These are phyloP conservation scores for Leptographium flavum DNA, from an alignment of 2,329 filamentous ascomycete species.

Conservation along the genomic window DNA sequence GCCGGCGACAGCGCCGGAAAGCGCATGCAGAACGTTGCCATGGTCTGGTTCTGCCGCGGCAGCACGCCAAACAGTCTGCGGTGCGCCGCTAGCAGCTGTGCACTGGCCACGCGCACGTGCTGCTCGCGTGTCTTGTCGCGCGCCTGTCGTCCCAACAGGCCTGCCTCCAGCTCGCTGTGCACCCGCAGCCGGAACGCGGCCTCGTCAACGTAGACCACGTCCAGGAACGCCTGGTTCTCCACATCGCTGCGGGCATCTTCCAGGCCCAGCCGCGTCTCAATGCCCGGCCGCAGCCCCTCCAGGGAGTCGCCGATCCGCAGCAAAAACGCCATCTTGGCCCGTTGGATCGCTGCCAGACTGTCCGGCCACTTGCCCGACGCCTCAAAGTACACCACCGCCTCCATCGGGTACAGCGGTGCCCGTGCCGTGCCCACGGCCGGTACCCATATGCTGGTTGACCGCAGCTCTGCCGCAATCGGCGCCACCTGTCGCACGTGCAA, in stretches of 20 bases:
- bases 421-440: slow-evolving; percentile 33
- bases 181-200: slow-evolving; percentile 74
- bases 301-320: slow-evolving; percentile 62
- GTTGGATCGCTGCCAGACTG: slow-evolving; percentile 77
- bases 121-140: slow-evolving; percentile 58
- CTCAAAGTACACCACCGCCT: slow-evolving; percentile 82
- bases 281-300: slow-evolving; percentile 32
- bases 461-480: slow-evolving; percentile 55
- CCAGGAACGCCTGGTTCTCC: slow-evolving; percentile 69
- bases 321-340: slow-evolving; percentile 84
- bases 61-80: slow-evolving; percentile 57
- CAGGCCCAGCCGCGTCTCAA: slow-evolving; percentile 56
- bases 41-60: slow-evolving; percentile 67
- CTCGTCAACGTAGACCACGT: slow-evolving; percentile 61
- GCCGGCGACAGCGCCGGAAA: slow-evolving; percentile 68
- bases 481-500: slow-evolving; percentile 73
- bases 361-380: slow-evolving; percentile 90
- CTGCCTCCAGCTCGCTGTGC: slow-evolving; percentile 76
- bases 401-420: slow-evolving; percentile 41
- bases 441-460: slow-evolving; percentile 52
- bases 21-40: slow-evolving; percentile 67
- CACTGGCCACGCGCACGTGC: slow-evolving; percentile 52
- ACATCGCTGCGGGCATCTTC: slow-evolving; percentile 58
- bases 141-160: slow-evolving; percentile 62
- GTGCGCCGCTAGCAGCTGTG: slow-evolving; percentile 53